These are phyloP conservation scores for Hericium erinaceus DNA, from an alignment of 768 basidiomycete genomes.

Conservation along the genomic window DNA sequence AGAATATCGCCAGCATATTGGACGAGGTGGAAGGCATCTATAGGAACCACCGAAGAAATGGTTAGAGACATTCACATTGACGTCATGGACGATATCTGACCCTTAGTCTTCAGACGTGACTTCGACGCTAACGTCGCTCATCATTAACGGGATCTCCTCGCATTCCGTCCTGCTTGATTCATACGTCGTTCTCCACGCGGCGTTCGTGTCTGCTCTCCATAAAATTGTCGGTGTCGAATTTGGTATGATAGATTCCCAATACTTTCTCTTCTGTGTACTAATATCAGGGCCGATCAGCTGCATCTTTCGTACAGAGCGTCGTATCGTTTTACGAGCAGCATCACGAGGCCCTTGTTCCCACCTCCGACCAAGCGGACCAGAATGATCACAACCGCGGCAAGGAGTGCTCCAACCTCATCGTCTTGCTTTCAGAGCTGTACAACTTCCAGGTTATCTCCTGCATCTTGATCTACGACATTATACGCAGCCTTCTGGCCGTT, in stretches of 20 bases:
- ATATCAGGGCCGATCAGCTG: slow-evolving; percentile 38
- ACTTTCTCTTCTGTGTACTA: background rate
- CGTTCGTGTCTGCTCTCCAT: slow-evolving; percentile 73
- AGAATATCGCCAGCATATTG: slow-evolving; percentile 71
- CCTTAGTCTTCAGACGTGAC: slow-evolving; percentile 50
- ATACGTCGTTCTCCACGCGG: slow-evolving; percentile 82
- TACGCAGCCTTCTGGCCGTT: slow-evolving; percentile 59
- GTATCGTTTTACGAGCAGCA: slow-evolving; percentile 60
- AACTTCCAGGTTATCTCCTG: slow-evolving; percentile 93
- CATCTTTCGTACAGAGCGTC: slow-evolving; percentile 69
- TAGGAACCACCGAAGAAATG: slow-evolving; percentile 67
- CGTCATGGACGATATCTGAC: background rate
- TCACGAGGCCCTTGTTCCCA: slow-evolving; percentile 26
- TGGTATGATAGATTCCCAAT: slow-evolving; percentile 39
- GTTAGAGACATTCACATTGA: slow-evolving; percentile 29
- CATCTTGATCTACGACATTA: slow-evolving; percentile 82
- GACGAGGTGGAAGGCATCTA: slow-evolving; percentile 70
- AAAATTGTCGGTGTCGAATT: slow-evolving; percentile 82
- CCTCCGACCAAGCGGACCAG: background rate
- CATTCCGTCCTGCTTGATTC: slow-evolving; percentile 80
- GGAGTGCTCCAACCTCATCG: slow-evolving; percentile 81
- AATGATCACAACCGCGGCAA: slow-evolving; percentile 50
- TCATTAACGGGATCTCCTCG: slow-evolving; percentile 71
- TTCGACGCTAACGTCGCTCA: slow-evolving; percentile 61
- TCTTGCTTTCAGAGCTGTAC: slow-evolving; percentile 86